phyloP scores from a whole-genome alignment of 345 rosid species.

The Psidium guajava region DNA sequence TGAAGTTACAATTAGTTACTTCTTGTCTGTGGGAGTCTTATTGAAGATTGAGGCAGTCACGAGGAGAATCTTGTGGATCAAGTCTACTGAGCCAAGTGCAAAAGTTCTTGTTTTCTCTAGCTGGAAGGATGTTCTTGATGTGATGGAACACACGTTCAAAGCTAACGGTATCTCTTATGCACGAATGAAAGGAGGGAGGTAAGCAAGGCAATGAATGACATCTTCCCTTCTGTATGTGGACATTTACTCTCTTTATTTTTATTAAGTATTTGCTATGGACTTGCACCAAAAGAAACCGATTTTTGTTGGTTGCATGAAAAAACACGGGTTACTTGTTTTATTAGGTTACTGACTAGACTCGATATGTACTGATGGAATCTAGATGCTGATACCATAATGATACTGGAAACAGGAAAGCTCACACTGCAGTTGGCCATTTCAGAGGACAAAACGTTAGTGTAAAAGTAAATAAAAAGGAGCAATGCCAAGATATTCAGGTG shows the following conservation, averaged over 20 bases:
- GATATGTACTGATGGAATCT: neutral
- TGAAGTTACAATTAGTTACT: neutral
- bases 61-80: constrained; percentile 84
- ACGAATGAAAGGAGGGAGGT: constrained; percentile 98
- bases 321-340: neutral
- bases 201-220: neutral
- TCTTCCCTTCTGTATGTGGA: neutral
- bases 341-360: neutral
- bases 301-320: neutral
- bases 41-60: constrained; percentile 84
- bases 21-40: constrained; percentile 5
- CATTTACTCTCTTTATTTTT: neutral
- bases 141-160: constrained; percentile 73
- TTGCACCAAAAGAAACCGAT: neutral
- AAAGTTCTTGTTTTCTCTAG: constrained; percentile 95
- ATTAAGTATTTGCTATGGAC: neutral
- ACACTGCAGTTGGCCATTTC: constrained; percentile 68
- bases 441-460: constrained; percentile 30
- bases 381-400: constrained; percentile 3
- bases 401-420: constrained; percentile 61
- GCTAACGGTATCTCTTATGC: constrained; percentile 55
- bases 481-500: constrained; percentile 41
- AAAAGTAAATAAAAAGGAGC: constrained; percentile 8
- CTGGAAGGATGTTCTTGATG: constrained; percentile 99
- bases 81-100: constrained; percentile 53